Conservation (phyloP, 2,329 filamentous ascomycete species). For the Xylaria sp. region DNA sequence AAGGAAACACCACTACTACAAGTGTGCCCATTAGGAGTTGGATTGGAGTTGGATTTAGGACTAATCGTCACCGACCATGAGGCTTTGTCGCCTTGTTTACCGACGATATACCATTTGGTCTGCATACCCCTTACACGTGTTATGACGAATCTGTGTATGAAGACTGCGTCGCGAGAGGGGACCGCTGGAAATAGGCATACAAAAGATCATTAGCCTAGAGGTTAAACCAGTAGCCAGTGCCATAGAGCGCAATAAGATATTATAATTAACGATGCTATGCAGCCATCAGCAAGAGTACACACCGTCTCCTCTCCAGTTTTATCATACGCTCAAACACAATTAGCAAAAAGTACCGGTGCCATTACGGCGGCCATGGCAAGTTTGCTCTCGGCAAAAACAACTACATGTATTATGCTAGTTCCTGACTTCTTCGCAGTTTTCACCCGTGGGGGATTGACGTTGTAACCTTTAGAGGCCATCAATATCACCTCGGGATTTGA, state of each 20-base stretch:
- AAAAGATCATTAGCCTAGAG: conserved; percentile 8
- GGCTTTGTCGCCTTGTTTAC: background rate
- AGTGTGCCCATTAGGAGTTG: conserved; percentile 3
- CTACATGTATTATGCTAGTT: background rate
- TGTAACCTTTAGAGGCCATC: background rate
- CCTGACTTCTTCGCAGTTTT: background rate
- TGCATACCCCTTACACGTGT: conserved; percentile 5
- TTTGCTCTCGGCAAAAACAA: background rate
- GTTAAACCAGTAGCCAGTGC: background rate
- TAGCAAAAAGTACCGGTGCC: background rate
- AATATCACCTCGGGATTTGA: background rate
- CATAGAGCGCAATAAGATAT: conserved; percentile 18
- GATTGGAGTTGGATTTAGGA: conserved; percentile 12
- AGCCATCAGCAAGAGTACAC: background rate
- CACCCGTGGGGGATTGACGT: background rate
- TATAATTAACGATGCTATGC: background rate
- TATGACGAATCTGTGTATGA: conserved; percentile 18
- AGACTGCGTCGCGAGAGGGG: conserved; percentile 10
- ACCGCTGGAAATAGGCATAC: conserved; percentile 11
- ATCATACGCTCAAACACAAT: background rate
- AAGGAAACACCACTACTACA: conserved; percentile 15
- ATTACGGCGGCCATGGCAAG: background rate
- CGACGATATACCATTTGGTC: conserved; percentile 10
- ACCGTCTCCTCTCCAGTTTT: background rate
- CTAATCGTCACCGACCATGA: background rate